Base-by-base conservation (phyloP, 164 flowering plant genomes). In the Umbellularia californica region DNA sequence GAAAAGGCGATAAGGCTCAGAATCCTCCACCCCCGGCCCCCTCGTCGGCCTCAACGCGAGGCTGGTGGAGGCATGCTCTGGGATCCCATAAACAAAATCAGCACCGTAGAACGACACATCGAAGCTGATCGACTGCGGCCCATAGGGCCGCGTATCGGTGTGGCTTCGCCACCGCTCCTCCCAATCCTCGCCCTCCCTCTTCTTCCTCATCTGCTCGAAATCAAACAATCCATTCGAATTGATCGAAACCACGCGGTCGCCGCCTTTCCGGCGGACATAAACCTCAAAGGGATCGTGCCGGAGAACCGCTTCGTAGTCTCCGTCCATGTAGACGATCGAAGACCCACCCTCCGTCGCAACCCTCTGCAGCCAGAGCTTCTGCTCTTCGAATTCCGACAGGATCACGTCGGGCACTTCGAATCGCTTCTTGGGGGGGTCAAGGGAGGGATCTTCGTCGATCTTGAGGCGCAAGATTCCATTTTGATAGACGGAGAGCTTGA, bases 51-150 rank as follows among this genome's bases (percentile, higher is more conserved):
- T 88, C 79, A 94, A 75, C n/a, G 94, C 93, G 19, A 94, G 80
- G 74, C 92, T 88, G 15, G 95, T 78, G 11, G 70, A 58, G 15
- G 98, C 99, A 70, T 84, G 99, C 72, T 96, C 99, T 1, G 99
- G 99, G 7, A 94, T 94, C 13, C 99, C 99, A 75, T 88, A 92
- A 15, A 91, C 97, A 74, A 85, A 89, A 78, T 91, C 90, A 28
- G 97, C 90, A 1, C 82, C 92, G 73, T 88, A 85, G 81, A 96
- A 96, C 1, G 99, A 92, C n/a, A 96, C 97, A 81, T 96, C 99
- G 65, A 96, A 96, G 79, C 98, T 94, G 77, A 96, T 90, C 3
- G 97, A 90, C 70, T 96, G 99, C 1, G 99, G 93, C 9, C 99
- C 99, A 51, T 86, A 89, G 0, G 99, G 99, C 72, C 99, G 85